These are phyloP conservation scores for Nicotiana knightiana DNA, from an alignment of 257 asterid species.

Conservation along the genomic window DNA sequence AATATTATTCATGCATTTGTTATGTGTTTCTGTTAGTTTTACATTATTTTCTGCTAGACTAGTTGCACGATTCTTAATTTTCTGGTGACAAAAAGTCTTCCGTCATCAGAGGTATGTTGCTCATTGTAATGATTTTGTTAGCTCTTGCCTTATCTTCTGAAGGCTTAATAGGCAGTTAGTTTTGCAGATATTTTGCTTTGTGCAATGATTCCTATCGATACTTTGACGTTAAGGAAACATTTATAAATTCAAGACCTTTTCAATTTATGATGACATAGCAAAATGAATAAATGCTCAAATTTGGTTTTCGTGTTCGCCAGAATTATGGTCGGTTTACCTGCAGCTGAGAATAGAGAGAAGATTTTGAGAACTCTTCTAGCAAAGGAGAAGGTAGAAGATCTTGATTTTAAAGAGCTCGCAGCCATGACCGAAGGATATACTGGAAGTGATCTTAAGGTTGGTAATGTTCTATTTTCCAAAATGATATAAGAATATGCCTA, in stretches of 20 bases:
- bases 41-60: not conserved
- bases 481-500: not conserved
- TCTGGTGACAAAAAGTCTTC: not conserved
- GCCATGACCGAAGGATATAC: slow-evolving; percentile 87
- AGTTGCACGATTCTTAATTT: not conserved
- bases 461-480: slow-evolving; percentile 3
- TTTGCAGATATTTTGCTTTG: not conserved
- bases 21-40: not conserved
- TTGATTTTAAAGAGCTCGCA: slow-evolving; percentile 83
- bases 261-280: not conserved
- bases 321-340: slow-evolving; percentile 89
- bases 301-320: slow-evolving; percentile 40
- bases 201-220: not conserved
- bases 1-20: not conserved
- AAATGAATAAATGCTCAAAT: slow-evolving; percentile 13
- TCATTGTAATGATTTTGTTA: not conserved
- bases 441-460: slow-evolving; percentile 98
- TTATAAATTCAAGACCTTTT: not conserved
- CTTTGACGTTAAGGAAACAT: not conserved
- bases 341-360: slow-evolving; percentile 81
- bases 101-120: not conserved
- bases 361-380: slow-evolving; percentile 76
- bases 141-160: not conserved
- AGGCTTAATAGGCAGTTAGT: not conserved
- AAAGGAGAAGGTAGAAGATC: slow-evolving; percentile 68